Evolutionary conservation across 1,284 basidiomycete genomes (phyloP), one percentile per base, ranked within the genome.

Genomic region (Ganoderma boninense): DNA sequence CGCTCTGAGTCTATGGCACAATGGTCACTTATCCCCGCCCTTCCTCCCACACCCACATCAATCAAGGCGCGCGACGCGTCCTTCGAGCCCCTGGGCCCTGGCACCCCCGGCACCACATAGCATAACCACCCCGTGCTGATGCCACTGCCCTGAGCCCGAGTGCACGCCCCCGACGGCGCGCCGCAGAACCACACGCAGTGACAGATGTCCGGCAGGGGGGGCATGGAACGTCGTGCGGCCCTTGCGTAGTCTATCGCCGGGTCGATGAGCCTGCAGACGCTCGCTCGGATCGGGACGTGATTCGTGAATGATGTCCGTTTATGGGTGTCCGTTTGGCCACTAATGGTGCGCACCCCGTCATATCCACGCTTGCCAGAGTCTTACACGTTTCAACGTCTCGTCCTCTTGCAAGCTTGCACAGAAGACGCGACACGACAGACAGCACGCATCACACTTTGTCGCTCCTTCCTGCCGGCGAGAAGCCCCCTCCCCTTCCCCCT

Each of bases 61-160:
- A 29, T 32, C 54, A 56, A 56, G 26, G 23, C 49, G 29, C 54
- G 26, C 54, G 29, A 32, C n/a, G n/a, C 29, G 52, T 26, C 52
- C 52, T 63, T 44, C 66, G 35, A 29, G 52, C 57, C 61, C 62
- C 61, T 32, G 54, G 54, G 14, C n/a, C 54, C 54, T 68, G 62
- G 16, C 49, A n/a, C 7, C 42, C 66, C 61, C 63, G 62, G 66
- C 42, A 10, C n/a, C 61, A 29, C 52, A 57, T 26, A 68, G 49
- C 49, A 52, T 52, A 52, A 62, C 61, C 66, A 68, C 66, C 52
- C 54, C 35, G 35, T 35, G 35, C 3, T 35, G 35, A n/a, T n/a
- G n/a, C n/a, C n/a, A n/a, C n/a, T n/a, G n/a, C n/a, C n/a, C 35
- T 35, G 35, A n/a, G n/a, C n/a, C n/a, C n/a, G n/a, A n/a, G n/a